Percentiles rank a stretch among this genome's conserved stretches.
Evolutionary conservation across 345 rosid species (phyloP).

Genomic region (Lepidium aucheri): DNA sequence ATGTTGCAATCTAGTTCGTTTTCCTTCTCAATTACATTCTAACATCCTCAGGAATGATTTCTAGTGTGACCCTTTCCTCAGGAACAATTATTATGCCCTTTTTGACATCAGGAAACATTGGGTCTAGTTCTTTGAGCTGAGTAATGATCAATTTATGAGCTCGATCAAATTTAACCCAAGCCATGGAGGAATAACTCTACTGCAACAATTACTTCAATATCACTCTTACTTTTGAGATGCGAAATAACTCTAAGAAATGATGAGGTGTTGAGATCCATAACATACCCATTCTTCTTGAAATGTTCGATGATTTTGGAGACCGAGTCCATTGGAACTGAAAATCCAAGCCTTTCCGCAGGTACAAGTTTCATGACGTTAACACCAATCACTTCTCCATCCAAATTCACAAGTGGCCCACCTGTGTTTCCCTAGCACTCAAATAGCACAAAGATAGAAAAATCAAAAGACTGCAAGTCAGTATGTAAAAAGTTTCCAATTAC

Average conservation of each 20-base stretch:
- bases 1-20: no score
- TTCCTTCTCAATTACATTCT: no score
- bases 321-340: slow-evolving; percentile 77
- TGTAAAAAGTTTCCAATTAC: slow-evolving; percentile 30
- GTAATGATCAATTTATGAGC: slow-evolving; percentile 64
- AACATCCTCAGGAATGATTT: no score
- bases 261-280: background rate
- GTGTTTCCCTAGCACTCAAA: slow-evolving; percentile 65
- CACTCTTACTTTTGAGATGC: background rate
- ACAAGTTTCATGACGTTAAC: slow-evolving; percentile 76
- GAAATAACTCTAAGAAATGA: background rate
- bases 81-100: no score
- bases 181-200: slow-evolving; percentile 94
- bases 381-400: slow-evolving; percentile 90
- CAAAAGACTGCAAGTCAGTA: background rate
- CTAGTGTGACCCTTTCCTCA: no score
- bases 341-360: slow-evolving; percentile 75
- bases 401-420: slow-evolving; percentile 89
- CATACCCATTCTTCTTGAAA: slow-evolving; percentile 77
- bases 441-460: background rate
- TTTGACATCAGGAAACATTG: slow-evolving; percentile 54
- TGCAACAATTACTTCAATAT: slow-evolving; percentile 21
- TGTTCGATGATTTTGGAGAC: slow-evolving; percentile 71
- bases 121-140: slow-evolving; percentile 78
- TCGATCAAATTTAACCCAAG: slow-evolving; percentile 92